Conservation (phyloP, 2,329 filamentous ascomycete genomes). For the Diaporthe sp. region DNA sequence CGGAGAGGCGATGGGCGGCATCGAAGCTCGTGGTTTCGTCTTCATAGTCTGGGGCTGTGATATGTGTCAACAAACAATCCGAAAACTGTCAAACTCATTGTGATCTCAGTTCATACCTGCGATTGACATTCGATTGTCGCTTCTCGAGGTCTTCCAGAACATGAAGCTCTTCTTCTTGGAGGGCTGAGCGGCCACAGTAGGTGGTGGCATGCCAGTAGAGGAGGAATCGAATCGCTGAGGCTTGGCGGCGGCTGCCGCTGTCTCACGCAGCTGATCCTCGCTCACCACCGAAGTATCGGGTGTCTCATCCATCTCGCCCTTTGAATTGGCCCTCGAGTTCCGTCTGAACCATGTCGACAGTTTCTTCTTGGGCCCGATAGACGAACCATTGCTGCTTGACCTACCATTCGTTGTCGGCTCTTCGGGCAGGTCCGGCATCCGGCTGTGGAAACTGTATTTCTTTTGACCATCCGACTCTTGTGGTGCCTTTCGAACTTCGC, state of each 20-base stretch:
- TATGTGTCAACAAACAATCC: slow-evolving; percentile 14
- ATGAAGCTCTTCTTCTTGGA: slow-evolving; percentile 65
- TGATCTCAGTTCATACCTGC: slow-evolving; percentile 54
- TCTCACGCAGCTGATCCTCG: slow-evolving; percentile 21
- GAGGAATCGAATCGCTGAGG: slow-evolving; percentile 43
- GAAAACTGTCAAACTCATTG: too few relatives aligned
- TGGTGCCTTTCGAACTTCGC: not conserved
- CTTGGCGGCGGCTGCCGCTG: not conserved
- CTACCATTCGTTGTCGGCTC: slow-evolving; percentile 40
- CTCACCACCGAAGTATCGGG: slow-evolving; percentile 18
- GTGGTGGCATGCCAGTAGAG: slow-evolving; percentile 40
- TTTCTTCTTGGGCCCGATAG: slow-evolving; percentile 54
- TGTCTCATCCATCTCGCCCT: slow-evolving; percentile 48
- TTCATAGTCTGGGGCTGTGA: slow-evolving; percentile 51
- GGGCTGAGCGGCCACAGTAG: slow-evolving; percentile 42
- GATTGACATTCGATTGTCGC: slow-evolving; percentile 59
- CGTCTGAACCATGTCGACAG: slow-evolving; percentile 67
- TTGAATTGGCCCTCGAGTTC: slow-evolving; percentile 51
- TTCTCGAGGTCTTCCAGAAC: slow-evolving; percentile 67
- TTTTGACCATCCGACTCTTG: slow-evolving; percentile 46
- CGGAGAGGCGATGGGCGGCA: slow-evolving; percentile 37
- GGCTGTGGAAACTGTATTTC: slow-evolving; percentile 43
- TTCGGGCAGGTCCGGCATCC: slow-evolving; percentile 42
- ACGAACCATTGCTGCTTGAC: slow-evolving; percentile 43
- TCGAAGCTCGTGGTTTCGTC: slow-evolving; percentile 42